Evolutionary conservation across 495 filamentous ascomycete genomes (phyloP).

Genomic region (Polyplosphaeria fusca): DNA sequence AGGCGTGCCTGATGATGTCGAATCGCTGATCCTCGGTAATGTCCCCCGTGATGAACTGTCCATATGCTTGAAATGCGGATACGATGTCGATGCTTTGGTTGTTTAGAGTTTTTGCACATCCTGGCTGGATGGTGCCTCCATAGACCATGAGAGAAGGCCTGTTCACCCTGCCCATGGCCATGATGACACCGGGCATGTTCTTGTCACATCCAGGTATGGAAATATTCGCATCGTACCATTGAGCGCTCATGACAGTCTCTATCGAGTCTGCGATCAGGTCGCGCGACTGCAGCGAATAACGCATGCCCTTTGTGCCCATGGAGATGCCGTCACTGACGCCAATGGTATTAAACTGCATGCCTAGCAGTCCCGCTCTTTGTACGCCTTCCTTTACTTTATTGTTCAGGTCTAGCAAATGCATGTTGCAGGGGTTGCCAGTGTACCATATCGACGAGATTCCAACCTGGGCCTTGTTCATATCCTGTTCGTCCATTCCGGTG

Average conservation of each 20-base stretch:
- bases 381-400: constrained; percentile 81
- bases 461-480: constrained; percentile 92
- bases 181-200: constrained; percentile 98
- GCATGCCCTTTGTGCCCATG: constrained; percentile 84
- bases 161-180: constrained; percentile 96
- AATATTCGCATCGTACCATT: constrained; percentile 99
- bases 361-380: constrained; percentile 45
- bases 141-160: constrained; percentile 95
- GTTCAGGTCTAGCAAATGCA: constrained; percentile 91
- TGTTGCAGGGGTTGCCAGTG: constrained; percentile 96
- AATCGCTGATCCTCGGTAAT: constrained; percentile 87
- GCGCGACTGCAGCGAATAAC: constrained; percentile 88
- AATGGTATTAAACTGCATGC: constrained; percentile 90
- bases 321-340: constrained; percentile 86
- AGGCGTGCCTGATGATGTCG: constrained; percentile 93
- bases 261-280: constrained; percentile 97
- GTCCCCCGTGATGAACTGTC: constrained; percentile 86
- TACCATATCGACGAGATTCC: constrained; percentile 94
- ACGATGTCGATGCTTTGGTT: constrained; percentile 88
- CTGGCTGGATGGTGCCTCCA: constrained; percentile 89
- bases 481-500: constrained; percentile 75
- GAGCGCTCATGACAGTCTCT: constrained; percentile 97
- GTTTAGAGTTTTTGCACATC: constrained; percentile 66
- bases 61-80: constrained; percentile 96
- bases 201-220: constrained; percentile 99